Percentiles rank a stretch among this genome's conserved stretches.
phyloP scores from a whole-genome alignment of 1,284 basidiomycete species.

The Leucoagaricus sp. region DNA sequence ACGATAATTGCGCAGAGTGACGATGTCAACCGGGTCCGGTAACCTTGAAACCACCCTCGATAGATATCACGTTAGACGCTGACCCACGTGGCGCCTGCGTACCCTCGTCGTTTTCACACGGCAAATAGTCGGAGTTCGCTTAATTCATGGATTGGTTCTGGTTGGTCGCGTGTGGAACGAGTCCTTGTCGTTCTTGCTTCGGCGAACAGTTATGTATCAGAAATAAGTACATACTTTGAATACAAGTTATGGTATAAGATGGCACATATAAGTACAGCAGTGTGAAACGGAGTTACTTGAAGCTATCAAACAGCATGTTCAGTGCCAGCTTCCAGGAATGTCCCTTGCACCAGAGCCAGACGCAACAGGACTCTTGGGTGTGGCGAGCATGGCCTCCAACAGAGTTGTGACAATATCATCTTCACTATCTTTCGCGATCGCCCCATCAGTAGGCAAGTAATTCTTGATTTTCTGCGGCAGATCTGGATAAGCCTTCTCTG shows the following conservation, averaged over 20 bases:
- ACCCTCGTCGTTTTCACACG: conserved; percentile 9
- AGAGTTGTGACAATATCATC: conserved; percentile 65
- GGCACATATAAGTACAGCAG: neutral
- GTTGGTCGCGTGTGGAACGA: neutral
- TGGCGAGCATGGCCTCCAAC: conserved; percentile 57
- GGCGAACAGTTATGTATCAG: neutral
- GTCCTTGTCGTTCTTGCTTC: neutral
- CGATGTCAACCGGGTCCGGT: neutral
- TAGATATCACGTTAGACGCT: conserved; percentile 3
- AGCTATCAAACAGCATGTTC: conserved; percentile 4
- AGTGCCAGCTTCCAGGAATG: conserved; percentile 43
- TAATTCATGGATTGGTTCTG: neutral
- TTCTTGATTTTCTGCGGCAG: conserved; percentile 53
- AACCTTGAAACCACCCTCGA: conserved; percentile 6
- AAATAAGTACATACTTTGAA: neutral
- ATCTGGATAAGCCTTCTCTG: conserved; percentile 51
- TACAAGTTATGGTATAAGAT: neutral
- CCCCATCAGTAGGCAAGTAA: conserved; percentile 45
- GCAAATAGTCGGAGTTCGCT: conserved; percentile 1
- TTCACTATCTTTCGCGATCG: conserved; percentile 50
- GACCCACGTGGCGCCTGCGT: neutral
- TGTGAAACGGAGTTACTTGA: conserved; percentile 1
- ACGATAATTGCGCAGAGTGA: conserved; percentile 5
- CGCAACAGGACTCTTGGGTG: conserved; percentile 34
- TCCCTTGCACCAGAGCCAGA: conserved; percentile 33